phyloP scores from a whole-genome alignment of 2,329 filamentous ascomycete genomes.

The Seiridium cupressi region DNA sequence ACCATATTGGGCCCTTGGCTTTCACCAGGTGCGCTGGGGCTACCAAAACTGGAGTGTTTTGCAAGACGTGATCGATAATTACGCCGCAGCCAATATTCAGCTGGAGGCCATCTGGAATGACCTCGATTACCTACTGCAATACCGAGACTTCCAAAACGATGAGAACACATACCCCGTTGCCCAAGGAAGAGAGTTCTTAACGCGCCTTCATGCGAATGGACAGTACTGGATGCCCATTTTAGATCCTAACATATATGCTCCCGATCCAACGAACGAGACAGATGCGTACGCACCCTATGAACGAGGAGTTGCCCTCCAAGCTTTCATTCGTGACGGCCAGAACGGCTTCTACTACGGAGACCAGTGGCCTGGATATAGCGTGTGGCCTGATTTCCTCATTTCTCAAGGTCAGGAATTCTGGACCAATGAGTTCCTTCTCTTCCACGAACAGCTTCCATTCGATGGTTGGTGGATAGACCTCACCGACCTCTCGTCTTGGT shows the following conservation, averaged over 20 bases:
- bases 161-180: slow-evolving; percentile 51
- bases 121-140: slow-evolving; percentile 67
- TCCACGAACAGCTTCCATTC: slow-evolving; percentile 50
- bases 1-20: slow-evolving; percentile 79
- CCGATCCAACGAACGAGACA: slow-evolving; percentile 64
- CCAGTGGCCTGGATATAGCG: slow-evolving; percentile 73
- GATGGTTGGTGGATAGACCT: slow-evolving; percentile 58
- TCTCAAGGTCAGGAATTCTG: slow-evolving; percentile 66
- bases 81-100: slow-evolving; percentile 62
- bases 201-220: slow-evolving; percentile 58
- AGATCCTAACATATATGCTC: slow-evolving; percentile 68
- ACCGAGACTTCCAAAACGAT: slow-evolving; percentile 63
- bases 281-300: slow-evolving; percentile 64
- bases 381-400: slow-evolving; percentile 67
- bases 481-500: slow-evolving; percentile 63
- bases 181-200: slow-evolving; percentile 59
- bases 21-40: slow-evolving; percentile 81
- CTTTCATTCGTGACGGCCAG: slow-evolving; percentile 48
- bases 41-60: slow-evolving; percentile 72
- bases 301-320: slow-evolving; percentile 55
- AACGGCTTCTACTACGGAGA: slow-evolving; percentile 55
- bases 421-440: slow-evolving; percentile 58
- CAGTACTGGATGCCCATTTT: slow-evolving; percentile 76
- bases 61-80: slow-evolving; percentile 65
- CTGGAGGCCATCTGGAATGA: slow-evolving; percentile 74